phyloP scores from a whole-genome alignment of 371 early-diverging fungal species.

The Thermomucor indicae-seudaticae region DNA sequence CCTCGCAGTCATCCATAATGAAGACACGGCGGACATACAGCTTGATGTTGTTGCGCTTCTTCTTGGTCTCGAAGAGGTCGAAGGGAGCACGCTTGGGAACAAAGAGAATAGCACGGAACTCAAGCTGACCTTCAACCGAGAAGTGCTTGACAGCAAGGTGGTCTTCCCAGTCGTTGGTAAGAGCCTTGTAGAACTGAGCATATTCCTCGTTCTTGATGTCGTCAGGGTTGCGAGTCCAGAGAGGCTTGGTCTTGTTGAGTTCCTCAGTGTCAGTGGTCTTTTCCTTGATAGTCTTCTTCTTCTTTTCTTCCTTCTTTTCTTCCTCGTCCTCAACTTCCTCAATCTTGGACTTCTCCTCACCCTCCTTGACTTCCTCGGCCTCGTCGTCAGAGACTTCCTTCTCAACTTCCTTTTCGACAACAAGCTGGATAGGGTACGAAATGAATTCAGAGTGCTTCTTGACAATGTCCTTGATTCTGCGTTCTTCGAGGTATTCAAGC shows the following conservation, averaged over 20 bases:
- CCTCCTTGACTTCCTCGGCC: constrained; percentile 61
- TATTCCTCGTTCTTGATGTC: constrained; percentile 76
- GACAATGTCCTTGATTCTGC: constrained; percentile 57
- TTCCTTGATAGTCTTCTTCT: constrained; percentile 67
- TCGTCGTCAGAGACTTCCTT: constrained; percentile 86
- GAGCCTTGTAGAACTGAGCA: constrained; percentile 80
- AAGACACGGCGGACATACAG: constrained; percentile 85
- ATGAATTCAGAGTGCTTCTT: constrained; percentile 83
- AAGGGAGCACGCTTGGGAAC: constrained; percentile 73
- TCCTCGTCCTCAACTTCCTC: constrained; percentile 52
- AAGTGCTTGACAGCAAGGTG: constrained; percentile 74
- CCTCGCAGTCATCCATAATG: constrained; percentile 81
- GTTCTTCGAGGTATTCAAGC: constrained; percentile 50
- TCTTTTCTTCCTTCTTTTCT: constrained; percentile 74
- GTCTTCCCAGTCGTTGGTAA: constrained; percentile 69
- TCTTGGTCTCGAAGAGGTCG: constrained; percentile 60
- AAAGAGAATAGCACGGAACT: constrained; percentile 77
- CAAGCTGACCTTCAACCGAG: constrained; percentile 78
- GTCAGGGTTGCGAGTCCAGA: constrained; percentile 83
- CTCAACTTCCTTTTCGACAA: no score
- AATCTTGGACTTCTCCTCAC: constrained; percentile 56
- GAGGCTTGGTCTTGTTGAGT: constrained; percentile 74
- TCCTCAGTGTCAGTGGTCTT: constrained; percentile 46
- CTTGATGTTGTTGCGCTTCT: constrained; percentile 75
- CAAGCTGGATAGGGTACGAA: constrained; percentile 53